A percentile compares a stretch with the other conserved stretches of the same genome.
Conservation (phyloP, 495 filamentous ascomycete genomes). For the Acidiella bohemica region DNA sequence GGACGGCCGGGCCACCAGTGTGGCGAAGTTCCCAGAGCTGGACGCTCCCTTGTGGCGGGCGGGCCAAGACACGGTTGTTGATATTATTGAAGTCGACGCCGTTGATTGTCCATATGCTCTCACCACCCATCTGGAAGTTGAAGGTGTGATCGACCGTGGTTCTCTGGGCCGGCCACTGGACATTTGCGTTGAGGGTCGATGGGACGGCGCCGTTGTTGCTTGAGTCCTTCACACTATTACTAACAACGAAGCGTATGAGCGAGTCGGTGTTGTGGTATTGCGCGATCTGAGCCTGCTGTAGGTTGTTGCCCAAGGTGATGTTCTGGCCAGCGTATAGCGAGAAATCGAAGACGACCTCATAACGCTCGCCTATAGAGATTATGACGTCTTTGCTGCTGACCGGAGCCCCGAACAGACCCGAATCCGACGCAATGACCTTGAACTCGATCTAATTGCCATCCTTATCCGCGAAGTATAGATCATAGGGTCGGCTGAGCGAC, state of each 20-base stretch:
- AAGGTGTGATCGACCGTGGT: conserved; percentile 33
- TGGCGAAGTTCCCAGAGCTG: conserved; percentile 43
- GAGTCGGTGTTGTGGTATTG: conserved; percentile 38
- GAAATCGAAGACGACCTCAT: conserved; percentile 44
- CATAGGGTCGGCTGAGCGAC: conserved; percentile 36
- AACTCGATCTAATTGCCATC: conserved; percentile 29
- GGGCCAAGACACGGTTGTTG: conserved; percentile 38
- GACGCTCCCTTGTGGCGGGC: conserved; percentile 33
- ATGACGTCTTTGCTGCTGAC: conserved; percentile 27
- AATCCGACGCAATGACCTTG: conserved; percentile 43
- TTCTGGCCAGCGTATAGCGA: conserved; percentile 34
- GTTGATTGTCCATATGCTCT: conserved; percentile 36
- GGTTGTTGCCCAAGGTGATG: conserved; percentile 34
- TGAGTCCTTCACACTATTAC: conserved; percentile 26
- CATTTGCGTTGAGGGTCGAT: conserved; percentile 20
- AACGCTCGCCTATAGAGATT: conserved; percentile 43
- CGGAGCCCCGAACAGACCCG: conserved; percentile 33
- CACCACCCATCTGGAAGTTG: conserved; percentile 32
- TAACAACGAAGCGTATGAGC: conserved; percentile 42
- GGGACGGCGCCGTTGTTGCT: conserved; percentile 28
- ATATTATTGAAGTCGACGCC: conserved; percentile 38
- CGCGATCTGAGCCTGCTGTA: conserved; percentile 31
- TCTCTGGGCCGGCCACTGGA: conserved; percentile 27
- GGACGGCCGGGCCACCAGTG: conserved; percentile 34
- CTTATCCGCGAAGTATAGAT: conserved; percentile 31